Base-by-base conservation (phyloP, 257 asterid species). In the Lycium ferocissimum region DNA sequence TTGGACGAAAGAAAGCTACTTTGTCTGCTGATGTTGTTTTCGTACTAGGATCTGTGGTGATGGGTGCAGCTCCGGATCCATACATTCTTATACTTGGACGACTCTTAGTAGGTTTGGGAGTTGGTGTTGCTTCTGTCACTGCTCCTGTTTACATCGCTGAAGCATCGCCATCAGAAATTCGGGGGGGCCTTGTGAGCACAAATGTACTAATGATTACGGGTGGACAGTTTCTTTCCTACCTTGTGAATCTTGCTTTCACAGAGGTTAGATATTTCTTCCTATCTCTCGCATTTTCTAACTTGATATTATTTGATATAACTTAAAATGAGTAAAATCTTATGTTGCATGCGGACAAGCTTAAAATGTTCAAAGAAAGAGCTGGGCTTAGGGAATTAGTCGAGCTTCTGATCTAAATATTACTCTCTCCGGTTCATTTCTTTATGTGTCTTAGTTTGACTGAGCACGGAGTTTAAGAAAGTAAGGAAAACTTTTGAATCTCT, bases 131-230 rank as follows among this genome's bases (percentile, higher is more conserved):
- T 72, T 96, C 99, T 66, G 95, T 96, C 54, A 95, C 98, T 84
- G 98, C 99, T 89, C 98, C 99, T 66, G 95, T 94, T 37, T 96
- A 96, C 86, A 96, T 96, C 70, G 97, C 99, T 18, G 99, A 96
- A 91, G 97, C 96, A 62, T 86, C 99, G 63, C 99, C 98, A 2
- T 94, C 95, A 20, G 99, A 96, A 89, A 93, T 96, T 72, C 88
- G 99, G 85, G 99, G 98, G 86, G 97, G 97, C 88, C 95, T 96
- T 86, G 99, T 96, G 63, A 93, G 98, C 92, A 94, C 99, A 22
- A 96, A 96, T 85, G 98, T 96, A 79, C 95, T 96, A 66, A 96
- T 96, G 99, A 95, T 96, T 81, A 96, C 98, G 82, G 97, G 99
- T 80, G 99, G 99, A 89, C 98, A 94, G 57, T 95, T 95, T 89